Evolutionary conservation across 1,284 basidiomycete species (phyloP), one percentile per base, ranked within the genome.

Genomic region (Cystobasidium sp.): DNA sequence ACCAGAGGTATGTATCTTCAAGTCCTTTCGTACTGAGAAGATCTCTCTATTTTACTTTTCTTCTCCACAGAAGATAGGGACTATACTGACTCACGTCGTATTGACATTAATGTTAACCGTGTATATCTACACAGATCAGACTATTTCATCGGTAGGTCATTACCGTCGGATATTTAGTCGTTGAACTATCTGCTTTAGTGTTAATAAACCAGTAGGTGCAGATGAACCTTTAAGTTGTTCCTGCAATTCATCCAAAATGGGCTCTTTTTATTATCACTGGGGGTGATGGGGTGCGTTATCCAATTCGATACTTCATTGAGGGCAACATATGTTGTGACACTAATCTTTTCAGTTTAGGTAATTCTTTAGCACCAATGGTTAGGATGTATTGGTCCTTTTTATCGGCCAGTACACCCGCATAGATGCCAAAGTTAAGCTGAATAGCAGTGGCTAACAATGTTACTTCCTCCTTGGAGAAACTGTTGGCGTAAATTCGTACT

Each of bases 31-130:
- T 76, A 76, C 72, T 75, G 74, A 76, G 56, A 51, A 61, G 73
- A 74, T 61, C 53, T 68, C 62, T 62, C 70, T 63, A 10, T 44
- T 78, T 75, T 68, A 67, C 63, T 68, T 71, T 53, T 55, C 63
- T 56, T 75, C 68, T 67, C 75, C 75, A 53, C 65, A 77, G 62
- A 78, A 74, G 72, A 76, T 67, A 74, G 69, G 66, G 76, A 78
- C 71, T 43, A 74, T 78, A 76, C 72, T 78, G 67, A 78, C 68
- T 68, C 76, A 76, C 67, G 62, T 74, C 63, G 47, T 22, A 64
- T 69, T 64, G 22, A 44, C 31, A 6, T 43, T 10, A 37, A 5
- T 43, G 44, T 18, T 56, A 12, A 22, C 69, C 47, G n/a, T 44
- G 4, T 47, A 51, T 53, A 37, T 46, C 69, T 5, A 47, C 4